Base-by-base conservation (phyloP, 768 basidiomycete species). In the Galerina marginata region DNA sequence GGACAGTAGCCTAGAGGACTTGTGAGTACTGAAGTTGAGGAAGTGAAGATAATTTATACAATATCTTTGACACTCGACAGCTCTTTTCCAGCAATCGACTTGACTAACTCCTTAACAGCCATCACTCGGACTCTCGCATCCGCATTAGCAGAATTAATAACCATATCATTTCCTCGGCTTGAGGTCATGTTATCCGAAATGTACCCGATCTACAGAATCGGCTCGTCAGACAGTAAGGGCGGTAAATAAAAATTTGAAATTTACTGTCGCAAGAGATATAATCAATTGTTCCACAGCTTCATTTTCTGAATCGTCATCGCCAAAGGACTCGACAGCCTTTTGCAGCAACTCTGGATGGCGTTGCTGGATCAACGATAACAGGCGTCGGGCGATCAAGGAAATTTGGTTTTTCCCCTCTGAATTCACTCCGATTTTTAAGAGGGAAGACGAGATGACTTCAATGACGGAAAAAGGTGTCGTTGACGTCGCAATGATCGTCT, bases 321-420 rank as follows among this genome's bases (percentile, higher is more conserved):
- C 67, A 4, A 81, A 54, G 3, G 72, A 69, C 5, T 82, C 75
- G 6, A 81, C 78, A 9, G 71, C 73, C 4, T 72, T 68, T 33
- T 79, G 78, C 49, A 92, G 75, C 2, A 83, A 62, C 0, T 74
- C 66, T 0, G 88, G 83, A 65, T 91, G 79, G 16, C 90, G 85
- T 65, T 93, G 93, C 54, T 90, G 83, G 10, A 93, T 71, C 25
- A 77, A 75, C 9, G 81, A 78, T 39, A 95, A 77, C 0, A 92
- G 67, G 12, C 71, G 76, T 25, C 77, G 79, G 11, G 75, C 65
- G 11, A 63, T 40, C n/a, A 72, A 36, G 2, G 61, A 51, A 38
- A 33, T 59, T 14, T 66, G 55, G 2, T 64, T 51, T 20, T 68
- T 56, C 4, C 62, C 61, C 50, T 75, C 74, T 1, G 66, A 60